A percentile compares a stretch with the other conserved stretches of the same genome.
Conservation (phyloP, 257 asterid genomes). For the Anisodus acutangulus region DNA sequence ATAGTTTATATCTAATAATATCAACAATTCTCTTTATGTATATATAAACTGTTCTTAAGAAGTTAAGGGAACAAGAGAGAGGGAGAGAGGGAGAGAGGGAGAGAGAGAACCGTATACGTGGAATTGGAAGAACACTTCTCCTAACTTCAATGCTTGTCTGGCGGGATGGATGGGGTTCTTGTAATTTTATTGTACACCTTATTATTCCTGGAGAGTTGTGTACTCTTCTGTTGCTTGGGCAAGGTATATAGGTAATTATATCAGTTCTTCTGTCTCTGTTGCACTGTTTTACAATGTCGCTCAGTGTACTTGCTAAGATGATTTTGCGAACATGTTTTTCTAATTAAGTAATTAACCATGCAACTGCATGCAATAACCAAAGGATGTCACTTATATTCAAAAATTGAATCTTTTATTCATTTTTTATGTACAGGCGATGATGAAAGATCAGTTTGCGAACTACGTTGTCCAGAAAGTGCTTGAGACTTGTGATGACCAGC, state of each 20-base stretch:
- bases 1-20: background rate
- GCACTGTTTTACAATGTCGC: background rate
- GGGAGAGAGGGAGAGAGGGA: no score
- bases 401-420: background rate
- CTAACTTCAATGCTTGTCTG: no score
- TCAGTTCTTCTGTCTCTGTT: background rate
- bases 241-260: no score
- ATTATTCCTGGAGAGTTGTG: background rate
- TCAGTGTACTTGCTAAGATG: background rate
- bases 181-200: no score
- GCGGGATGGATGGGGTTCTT: no score
- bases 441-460: constrained; percentile 86
- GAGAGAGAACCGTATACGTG: no score
- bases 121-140: no score
- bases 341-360: no score
- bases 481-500: constrained; percentile 81
- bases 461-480: constrained; percentile 92
- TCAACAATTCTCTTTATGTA: no score
- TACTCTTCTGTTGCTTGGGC: background rate
- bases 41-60: background rate
- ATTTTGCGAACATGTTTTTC: background rate
- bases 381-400: background rate
- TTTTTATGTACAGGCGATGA: constrained; percentile 59
- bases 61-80: no score
- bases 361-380: background rate